Base-by-base conservation (phyloP, 345 rosid species). In the Acer negundo region DNA sequence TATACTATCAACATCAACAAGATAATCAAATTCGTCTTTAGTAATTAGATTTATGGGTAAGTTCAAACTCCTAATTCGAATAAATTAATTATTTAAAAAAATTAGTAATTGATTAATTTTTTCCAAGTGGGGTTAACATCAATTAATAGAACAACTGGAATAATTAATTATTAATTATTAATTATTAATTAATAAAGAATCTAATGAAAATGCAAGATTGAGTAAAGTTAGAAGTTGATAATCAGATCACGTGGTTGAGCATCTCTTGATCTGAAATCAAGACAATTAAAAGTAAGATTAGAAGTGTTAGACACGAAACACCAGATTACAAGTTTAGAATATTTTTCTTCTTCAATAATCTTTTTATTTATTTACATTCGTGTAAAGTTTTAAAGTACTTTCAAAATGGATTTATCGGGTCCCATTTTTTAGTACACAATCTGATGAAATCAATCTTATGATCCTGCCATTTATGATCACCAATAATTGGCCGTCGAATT, bases 211-310 rank as follows among this genome's bases (percentile, higher is more conserved):
- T 22, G 5, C 1, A 22, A 24, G 77, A 46, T 65, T 20, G 72
- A 65, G 64, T 28, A 62, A 55, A 71, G 77, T 16, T 20, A 20
- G 64, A 0, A 0, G 35, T 8, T 23, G 69, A 55, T 28, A 6
- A 79, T 62, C 72, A 67, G 22, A 63, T 77, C 86, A 83, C 75
- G 78, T 74, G 82, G 73, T 16, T 47, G 24, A 66, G 83, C 31
- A 80, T 85, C 63, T 9, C 82, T 78, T 82, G 72, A 63, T 46
- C 82, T 69, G 61, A 85, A 72, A 78, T 82, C 79, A 74, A 84
- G 63, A 79, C 70, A 67, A 4, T 56, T 56, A 35, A 12, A 62
- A 53, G 1, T 26, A 53, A 6, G 44, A 77, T 61, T 61, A 67
- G 17, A 76, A 62, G 44, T 16, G 11, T 3, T 9, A 6, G 12